Evolutionary conservation across 1,284 basidiomycete species (phyloP), one percentile per base, ranked within the genome.

Genomic region (Heliocybe sulcata): DNA sequence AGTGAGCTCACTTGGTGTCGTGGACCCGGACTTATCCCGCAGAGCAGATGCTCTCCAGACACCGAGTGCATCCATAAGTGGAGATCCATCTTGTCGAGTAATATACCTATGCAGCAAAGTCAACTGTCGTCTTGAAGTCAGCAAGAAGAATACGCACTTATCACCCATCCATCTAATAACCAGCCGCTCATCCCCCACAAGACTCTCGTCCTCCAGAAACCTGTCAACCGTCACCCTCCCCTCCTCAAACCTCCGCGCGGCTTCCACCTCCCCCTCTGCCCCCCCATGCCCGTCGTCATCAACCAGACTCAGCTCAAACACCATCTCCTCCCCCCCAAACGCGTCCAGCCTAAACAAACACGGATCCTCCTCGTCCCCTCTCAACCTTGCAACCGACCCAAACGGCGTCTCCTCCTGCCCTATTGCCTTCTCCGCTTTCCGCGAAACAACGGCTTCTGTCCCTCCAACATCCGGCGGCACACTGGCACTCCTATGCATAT

Each of bases 161-260:
- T 80, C 77, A 22, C 77, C 80, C 31, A 76, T 74, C 85, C 86
- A 90, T 57, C 77, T 72, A 53, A 90, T 78, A 1, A 87, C 83
- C 27, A 90, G 74, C 42, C 76, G 68, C 12, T 79, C 74, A 60
- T 85, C 76, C n/a, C 67, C 65, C 25, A 83, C 75, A 20, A 87
- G 65, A 19, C 63, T 66, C 25, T 79, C 78, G 56, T 87, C 80
- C 4, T 75, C 70, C 54, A 90, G 61, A 53, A 90, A 81, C 27
- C 65, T 69, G 10, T 74, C 61, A 58, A 81, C 85, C 51, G 80
- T 73, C 29, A 90, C 67, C 60, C 77, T 77, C 10, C 78, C 78
- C 35, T 71, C 64, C 23, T 79, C 74, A 60, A 90, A 90, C 10
- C 71, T 53, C 54, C 69, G 65, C 1, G 75, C 73, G n/a, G 76